These are phyloP conservation scores for Diaporthe eres DNA, from an alignment of 2,329 filamentous ascomycete genomes.

Conservation along the genomic window DNA sequence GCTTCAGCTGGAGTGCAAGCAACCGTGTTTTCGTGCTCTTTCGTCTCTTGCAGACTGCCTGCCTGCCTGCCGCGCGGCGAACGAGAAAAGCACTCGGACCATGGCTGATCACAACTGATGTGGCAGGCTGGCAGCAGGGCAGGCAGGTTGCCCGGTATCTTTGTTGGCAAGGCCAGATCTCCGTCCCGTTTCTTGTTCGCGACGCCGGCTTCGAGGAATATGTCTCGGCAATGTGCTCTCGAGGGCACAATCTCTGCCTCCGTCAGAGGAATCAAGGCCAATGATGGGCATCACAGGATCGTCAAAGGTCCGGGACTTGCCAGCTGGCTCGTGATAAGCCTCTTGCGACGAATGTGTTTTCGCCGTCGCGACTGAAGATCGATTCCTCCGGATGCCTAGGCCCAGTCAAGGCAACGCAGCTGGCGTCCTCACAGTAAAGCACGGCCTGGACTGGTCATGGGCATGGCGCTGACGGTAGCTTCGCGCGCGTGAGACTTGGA, in stretches of 20 bases:
- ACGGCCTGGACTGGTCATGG: not conserved
- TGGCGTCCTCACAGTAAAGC: slow-evolving; percentile 1
- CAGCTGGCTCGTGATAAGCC: not conserved
- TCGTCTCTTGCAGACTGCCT: slow-evolving; percentile 5
- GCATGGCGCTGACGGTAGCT: slow-evolving; percentile 22
- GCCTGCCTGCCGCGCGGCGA: slow-evolving; percentile 14
- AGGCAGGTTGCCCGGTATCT: not conserved
- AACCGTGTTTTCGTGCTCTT: slow-evolving; percentile 10
- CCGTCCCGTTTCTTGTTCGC: not conserved
- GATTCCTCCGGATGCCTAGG: slow-evolving; percentile 15
- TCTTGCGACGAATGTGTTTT: slow-evolving; percentile 24
- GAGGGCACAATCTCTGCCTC: not conserved
- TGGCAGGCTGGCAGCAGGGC: not conserved
- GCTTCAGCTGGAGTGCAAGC: slow-evolving; percentile 31
- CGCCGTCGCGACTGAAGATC: slow-evolving; percentile 21
- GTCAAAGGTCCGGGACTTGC: not conserved
- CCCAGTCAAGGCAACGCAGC: not conserved
- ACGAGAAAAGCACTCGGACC: not conserved
- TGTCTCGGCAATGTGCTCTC: slow-evolving; percentile 6
- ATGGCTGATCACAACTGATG: not conserved
- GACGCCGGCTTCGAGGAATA: not conserved
- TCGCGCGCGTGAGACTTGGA: slow-evolving; percentile 22
- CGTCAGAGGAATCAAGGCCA: not conserved
- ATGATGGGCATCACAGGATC: not conserved
- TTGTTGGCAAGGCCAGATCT: not conserved